These are phyloP conservation scores for Neurospora sp. DNA, from an alignment of 495 filamentous ascomycete genomes.

Conservation along the genomic window DNA sequence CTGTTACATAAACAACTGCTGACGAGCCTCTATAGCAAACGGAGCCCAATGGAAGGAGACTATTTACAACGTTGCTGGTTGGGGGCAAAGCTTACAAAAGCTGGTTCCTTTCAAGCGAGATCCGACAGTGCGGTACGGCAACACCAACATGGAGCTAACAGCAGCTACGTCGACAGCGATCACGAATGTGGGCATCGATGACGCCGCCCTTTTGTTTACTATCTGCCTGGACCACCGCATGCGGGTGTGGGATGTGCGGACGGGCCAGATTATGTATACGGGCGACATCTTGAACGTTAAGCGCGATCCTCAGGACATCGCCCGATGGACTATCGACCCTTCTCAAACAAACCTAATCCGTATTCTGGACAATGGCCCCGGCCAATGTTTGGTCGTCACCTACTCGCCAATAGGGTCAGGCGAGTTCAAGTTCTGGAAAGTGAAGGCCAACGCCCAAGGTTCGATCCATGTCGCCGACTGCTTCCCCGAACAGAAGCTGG, in stretches of 20 bases:
- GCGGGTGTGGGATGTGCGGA: constrained; percentile 72
- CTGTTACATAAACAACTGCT: background rate
- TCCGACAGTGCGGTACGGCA: constrained; percentile 53
- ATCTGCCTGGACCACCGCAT: constrained; percentile 79
- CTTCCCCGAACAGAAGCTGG: constrained; percentile 48
- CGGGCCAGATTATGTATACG: constrained; percentile 58
- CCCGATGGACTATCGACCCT: constrained; percentile 67
- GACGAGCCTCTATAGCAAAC: constrained; percentile 25
- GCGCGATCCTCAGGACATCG: constrained; percentile 44
- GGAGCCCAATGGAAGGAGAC: constrained; percentile 60
- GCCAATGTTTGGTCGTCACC: constrained; percentile 65
- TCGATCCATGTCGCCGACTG: constrained; percentile 59
- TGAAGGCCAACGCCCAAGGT: constrained; percentile 52
- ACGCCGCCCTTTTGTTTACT: constrained; percentile 58
- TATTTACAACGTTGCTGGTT: constrained; percentile 68
- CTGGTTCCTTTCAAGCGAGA: constrained; percentile 60
- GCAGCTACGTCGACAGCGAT: constrained; percentile 49
- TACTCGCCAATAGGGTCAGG: constrained; percentile 80
- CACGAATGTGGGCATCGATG: constrained; percentile 35
- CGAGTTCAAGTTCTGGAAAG: constrained; percentile 92
- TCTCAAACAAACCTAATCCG: constrained; percentile 58
- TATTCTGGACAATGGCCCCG: constrained; percentile 54
- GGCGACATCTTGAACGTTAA: constrained; percentile 55
- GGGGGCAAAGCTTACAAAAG: constrained; percentile 62
- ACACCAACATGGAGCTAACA: constrained; percentile 54